phyloP scores from a whole-genome alignment of 2,329 filamentous ascomycete genomes.

The Diaporthe capsici region DNA sequence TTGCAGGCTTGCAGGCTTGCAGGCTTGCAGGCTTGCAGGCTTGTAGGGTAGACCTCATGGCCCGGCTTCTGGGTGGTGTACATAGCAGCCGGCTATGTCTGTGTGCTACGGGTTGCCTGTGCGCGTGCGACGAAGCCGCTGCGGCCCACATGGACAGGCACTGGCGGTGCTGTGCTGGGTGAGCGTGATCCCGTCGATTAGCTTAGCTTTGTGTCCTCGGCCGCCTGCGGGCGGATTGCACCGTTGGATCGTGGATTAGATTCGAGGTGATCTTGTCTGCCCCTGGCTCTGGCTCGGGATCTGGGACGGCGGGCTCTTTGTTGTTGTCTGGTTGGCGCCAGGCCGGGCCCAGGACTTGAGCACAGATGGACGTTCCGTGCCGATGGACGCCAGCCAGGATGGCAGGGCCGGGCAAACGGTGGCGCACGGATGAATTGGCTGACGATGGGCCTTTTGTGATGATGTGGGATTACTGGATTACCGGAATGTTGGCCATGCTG shows the following conservation, averaged over 20 bases:
- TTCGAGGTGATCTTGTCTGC: constrained; percentile 22
- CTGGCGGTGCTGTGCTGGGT: not conserved
- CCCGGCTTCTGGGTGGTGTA: not conserved
- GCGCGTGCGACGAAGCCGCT: not conserved
- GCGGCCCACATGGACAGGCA: constrained; percentile 11
- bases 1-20: not conserved
- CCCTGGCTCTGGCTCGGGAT: constrained; percentile 1
- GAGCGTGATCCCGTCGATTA: not conserved
- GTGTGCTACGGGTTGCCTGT: not conserved
- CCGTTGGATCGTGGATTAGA: constrained; percentile 22
- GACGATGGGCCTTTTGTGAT: not conserved
- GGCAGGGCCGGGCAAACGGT: not conserved
- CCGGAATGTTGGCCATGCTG: not conserved
- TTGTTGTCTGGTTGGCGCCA: constrained; percentile 3
- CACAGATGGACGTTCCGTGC: constrained; percentile 33
- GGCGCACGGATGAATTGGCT: constrained; percentile 13
- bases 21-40: not conserved
- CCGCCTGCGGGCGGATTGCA: constrained; percentile 14
- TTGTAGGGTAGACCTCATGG: not conserved
- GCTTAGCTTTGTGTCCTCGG: not conserved
- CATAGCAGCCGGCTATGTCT: constrained; percentile 11
- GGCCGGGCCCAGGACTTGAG: constrained; percentile 3
- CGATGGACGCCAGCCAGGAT: constrained; percentile 17
- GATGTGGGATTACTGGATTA: not conserved
- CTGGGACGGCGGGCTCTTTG: not conserved